A percentile compares a stretch with the other conserved stretches of the same genome.
phyloP scores from a whole-genome alignment of 176 grass and related monocot species.

The Zizania latifolia region DNA sequence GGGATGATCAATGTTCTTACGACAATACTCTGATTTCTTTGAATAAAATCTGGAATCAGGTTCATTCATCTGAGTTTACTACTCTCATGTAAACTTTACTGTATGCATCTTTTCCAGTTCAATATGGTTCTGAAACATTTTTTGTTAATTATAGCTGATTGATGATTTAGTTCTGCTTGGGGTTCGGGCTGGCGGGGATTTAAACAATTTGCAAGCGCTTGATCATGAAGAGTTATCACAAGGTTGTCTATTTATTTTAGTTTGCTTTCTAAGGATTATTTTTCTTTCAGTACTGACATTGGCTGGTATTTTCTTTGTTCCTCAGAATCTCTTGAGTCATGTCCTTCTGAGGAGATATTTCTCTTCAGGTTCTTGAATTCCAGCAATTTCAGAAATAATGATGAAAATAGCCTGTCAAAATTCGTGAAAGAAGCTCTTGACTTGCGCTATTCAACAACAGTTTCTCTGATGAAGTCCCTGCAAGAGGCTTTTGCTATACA shows the following conservation, averaged over 20 bases:
- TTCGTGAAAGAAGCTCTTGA: conserved; percentile 66
- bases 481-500: conserved; percentile 57
- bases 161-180: conserved; percentile 85
- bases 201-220: conserved; percentile 54
- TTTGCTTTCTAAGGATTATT: conserved; percentile 1
- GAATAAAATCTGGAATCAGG: conserved; percentile 97
- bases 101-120: conserved; percentile 6
- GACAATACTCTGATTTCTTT: conserved; percentile 70
- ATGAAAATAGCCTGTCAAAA: conserved; percentile 32
- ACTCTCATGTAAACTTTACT: conserved; percentile 5
- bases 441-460: conserved; percentile 54
- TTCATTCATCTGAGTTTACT: conserved; percentile 18
- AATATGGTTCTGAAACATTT: conserved; percentile 22
- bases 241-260: conserved; percentile 47
- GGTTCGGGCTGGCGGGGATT: conserved; percentile 48
- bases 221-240: conserved; percentile 58
- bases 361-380: conserved; percentile 65
- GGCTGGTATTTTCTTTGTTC: conserved; percentile 32
- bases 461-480: conserved; percentile 74
- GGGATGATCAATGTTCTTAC: conserved; percentile 65
- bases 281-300: conserved; percentile 8
- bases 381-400: conserved; percentile 26
- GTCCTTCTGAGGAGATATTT: conserved; percentile 79
- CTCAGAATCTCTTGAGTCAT: conserved; percentile 56
- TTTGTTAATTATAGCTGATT: conserved; percentile 63